Percentiles rank a stretch among this genome's conserved stretches.
phyloP scores from a whole-genome alignment of 1,139 yeast genomes.

The Magnusiomyces paraingens region DNA sequence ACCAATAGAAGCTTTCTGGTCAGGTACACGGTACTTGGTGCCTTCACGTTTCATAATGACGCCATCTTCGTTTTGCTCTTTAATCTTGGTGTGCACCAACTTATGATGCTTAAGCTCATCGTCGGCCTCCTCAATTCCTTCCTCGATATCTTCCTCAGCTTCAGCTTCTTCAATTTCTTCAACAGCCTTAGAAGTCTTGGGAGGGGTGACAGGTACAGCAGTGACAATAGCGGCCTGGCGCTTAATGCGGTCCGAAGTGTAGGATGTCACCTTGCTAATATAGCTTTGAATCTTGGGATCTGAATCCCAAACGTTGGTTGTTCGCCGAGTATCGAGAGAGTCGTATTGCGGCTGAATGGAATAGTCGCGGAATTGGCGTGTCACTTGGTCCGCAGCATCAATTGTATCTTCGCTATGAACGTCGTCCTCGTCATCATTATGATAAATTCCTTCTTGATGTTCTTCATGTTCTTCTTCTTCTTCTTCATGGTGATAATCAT shows the following conservation, averaged over 20 bases:
- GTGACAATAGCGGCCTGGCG: too few relatives aligned
- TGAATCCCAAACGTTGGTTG: slow-evolving; percentile 20
- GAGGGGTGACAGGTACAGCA: too few relatives aligned
- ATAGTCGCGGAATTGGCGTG: slow-evolving; percentile 15
- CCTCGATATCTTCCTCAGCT: slow-evolving; percentile 10
- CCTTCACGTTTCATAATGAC: slow-evolving; percentile 9
- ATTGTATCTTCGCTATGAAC: not conserved
- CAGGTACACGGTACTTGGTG: not conserved
- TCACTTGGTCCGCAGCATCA: not conserved
- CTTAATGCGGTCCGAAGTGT: too few relatives aligned
- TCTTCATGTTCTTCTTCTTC: slow-evolving; percentile 3
- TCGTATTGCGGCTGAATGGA: slow-evolving; percentile 4
- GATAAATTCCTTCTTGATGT: not conserved
- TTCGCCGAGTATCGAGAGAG: not conserved
- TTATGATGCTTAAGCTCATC: slow-evolving; percentile 9
- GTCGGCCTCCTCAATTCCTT: slow-evolving; percentile 16
- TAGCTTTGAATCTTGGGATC: slow-evolving; percentile 18
- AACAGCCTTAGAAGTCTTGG: not conserved
- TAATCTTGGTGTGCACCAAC: slow-evolving; percentile 12
- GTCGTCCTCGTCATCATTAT: not conserved
- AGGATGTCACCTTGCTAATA: slow-evolving; percentile 7
- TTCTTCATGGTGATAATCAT: slow-evolving; percentile 7
- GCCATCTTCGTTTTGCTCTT: slow-evolving; percentile 9
- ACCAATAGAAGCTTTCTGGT: not conserved
- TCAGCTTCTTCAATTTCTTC: slow-evolving; percentile 1